Conservation (phyloP, 148 eudicot species). For the Chenopodium formosanum region DNA sequence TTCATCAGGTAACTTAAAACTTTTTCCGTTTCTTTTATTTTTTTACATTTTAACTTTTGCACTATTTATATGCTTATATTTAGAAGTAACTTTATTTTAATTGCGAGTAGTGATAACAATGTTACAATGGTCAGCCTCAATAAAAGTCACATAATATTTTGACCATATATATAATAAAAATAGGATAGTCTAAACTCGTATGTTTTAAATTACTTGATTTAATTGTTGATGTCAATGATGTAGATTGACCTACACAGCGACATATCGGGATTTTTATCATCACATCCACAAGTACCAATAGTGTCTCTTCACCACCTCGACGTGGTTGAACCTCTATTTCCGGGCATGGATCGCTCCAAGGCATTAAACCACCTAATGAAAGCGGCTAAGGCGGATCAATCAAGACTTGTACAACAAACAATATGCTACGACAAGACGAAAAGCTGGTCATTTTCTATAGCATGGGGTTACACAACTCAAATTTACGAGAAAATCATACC, state of each 20-base stretch:
- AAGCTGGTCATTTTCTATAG: slow-evolving; percentile 51
- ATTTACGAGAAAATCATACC: slow-evolving; percentile 40
- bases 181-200: too few species aligned
- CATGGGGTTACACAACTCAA: slow-evolving; percentile 71
- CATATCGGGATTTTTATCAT: slow-evolving; percentile 51
- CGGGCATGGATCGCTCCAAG: slow-evolving; percentile 38
- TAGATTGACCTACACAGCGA: slow-evolving; percentile 55
- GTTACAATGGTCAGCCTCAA: too few species aligned
- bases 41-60: too few species aligned
- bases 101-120: too few species aligned
- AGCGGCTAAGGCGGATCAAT: slow-evolving; percentile 38
- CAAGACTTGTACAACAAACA: slow-evolving; percentile 60
- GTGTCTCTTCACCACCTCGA: slow-evolving; percentile 65
- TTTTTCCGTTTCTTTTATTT: too few species aligned
- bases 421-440: slow-evolving; percentile 44
- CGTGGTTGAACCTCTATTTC: slow-evolving; percentile 49
- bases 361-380: slow-evolving; percentile 53
- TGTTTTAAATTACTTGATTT: too few species aligned
- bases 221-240: neutral
- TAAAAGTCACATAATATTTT: too few species aligned
- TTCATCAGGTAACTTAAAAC: slow-evolving; percentile 65
- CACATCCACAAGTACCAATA: slow-evolving; percentile 49
- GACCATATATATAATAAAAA: too few species aligned
- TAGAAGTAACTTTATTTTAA: too few species aligned
- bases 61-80: too few species aligned